Base-by-base conservation (phyloP, 495 filamentous ascomycete genomes). In the Hypoxylon fuscum region DNA sequence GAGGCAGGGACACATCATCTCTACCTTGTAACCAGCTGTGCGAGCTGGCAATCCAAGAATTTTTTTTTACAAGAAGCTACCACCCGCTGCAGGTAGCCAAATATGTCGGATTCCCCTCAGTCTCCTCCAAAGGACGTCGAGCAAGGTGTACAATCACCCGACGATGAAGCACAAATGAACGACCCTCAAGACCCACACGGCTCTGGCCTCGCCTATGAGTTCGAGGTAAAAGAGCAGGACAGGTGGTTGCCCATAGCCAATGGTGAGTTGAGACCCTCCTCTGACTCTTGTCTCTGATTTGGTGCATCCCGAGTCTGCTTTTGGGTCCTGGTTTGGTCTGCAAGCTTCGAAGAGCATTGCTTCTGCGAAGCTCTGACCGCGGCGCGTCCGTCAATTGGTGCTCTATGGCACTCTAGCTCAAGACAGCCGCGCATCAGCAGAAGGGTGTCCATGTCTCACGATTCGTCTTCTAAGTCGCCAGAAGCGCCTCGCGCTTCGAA, bases 181-280 rank as follows among this genome's bases (percentile, higher is more conserved):
- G 81, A 84, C 69, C 76, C 76, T 74, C 78, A 81, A 69, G 83
- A 85, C 77, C 82, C 82, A 83, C 82, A 82, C 70, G 76, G 79
- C 73, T 74, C 74, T 73, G 80, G 75, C 69, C 79, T 80, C 73
- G 72, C 84, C 82, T 93, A 89, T 82, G 95, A 98, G 80, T 96
- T 98, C 77, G 95, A 98, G 80, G 96, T 98, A 77, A 98, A 98
- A 83, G 95, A 98, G 78, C 95, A 98, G 78, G 95, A 98, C 80
- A 83, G 95, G 83, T 98, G 95, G 95, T 88, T 98, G 77, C 95
- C 95, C 79, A 98, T 98, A 87, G 95, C 95, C 81, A 98, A 98
- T 93, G 95, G 95, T 98, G 87, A 86, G 90, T 70, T 70, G 61
- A 70, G 69, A 70, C 63, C 67, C 67, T 93, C 72, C 77, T 76